These are phyloP conservation scores for Eutrema yunnanense DNA, from an alignment of 345 rosid genomes.

Conservation along the genomic window DNA sequence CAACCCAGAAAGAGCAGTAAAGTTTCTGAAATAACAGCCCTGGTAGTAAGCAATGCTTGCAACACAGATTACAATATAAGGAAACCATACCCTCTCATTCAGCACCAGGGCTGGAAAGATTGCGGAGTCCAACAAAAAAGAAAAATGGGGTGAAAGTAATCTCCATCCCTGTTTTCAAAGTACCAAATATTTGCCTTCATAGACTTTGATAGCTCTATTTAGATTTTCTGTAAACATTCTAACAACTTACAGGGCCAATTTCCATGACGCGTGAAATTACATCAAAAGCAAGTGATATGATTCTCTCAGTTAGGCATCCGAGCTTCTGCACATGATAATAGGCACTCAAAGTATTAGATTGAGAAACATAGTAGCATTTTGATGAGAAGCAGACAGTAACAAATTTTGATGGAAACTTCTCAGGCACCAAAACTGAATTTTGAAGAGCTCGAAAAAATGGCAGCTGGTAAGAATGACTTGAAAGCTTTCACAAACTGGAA, in stretches of 20 bases:
- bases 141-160: slow-evolving; percentile 80
- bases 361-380: slow-evolving; percentile 3
- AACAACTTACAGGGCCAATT: slow-evolving; percentile 72
- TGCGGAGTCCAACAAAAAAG: slow-evolving; percentile 65
- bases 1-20: slow-evolving; percentile 6
- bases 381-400: background rate
- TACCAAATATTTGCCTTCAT: slow-evolving; percentile 6
- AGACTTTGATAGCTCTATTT: slow-evolving; percentile 5
- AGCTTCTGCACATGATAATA: slow-evolving; percentile 51
- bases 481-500: slow-evolving; percentile 2
- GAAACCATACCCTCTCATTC: slow-evolving; percentile 61
- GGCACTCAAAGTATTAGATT: slow-evolving; percentile 8
- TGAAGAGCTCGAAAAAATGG: slow-evolving; percentile 1
- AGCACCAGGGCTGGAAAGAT: slow-evolving; percentile 67
- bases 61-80: slow-evolving; percentile 1
- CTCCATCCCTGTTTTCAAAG: slow-evolving; percentile 72
- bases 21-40: slow-evolving; percentile 9
- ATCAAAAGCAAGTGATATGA: slow-evolving; percentile 71
- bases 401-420: background rate
- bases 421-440: background rate
- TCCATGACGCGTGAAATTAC: slow-evolving; percentile 71
- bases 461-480: background rate
- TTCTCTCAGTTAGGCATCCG: slow-evolving; percentile 58
- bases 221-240: slow-evolving; percentile 5
- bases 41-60: background rate